Percentiles rank a stretch among this genome's conserved stretches.
Conservation (phyloP, 768 basidiomycete species). For the Xerocomellus chrysenteron region DNA sequence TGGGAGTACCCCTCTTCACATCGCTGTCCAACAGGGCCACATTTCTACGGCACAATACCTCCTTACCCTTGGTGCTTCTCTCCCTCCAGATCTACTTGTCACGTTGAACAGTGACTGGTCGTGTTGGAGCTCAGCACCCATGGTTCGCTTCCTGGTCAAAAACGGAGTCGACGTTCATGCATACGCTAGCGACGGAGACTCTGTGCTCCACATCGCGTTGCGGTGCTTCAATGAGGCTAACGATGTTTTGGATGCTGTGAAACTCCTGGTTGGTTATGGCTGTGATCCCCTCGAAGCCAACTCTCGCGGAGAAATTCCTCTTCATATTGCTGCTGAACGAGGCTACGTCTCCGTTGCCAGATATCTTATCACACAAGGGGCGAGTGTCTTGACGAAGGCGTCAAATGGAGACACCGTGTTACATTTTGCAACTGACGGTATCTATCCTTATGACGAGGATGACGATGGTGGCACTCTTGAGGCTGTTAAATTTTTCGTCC, state of each 20-base stretch:
- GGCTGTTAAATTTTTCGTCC: background rate
- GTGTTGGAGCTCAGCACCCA: background rate
- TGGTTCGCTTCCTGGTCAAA: background rate
- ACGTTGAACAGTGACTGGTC: too few species aligned
- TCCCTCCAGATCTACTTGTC: too few species aligned
- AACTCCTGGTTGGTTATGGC: background rate
- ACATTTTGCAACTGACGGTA: background rate
- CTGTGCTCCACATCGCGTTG: background rate
- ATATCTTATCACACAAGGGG: background rate
- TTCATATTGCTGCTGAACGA: background rate
- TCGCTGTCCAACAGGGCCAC: background rate
- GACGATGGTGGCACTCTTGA: background rate
- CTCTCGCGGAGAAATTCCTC: background rate
- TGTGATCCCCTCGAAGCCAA: conserved; percentile 1
- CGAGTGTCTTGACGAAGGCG: background rate
- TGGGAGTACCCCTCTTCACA: background rate
- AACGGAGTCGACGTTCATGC: background rate
- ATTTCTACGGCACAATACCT: background rate
- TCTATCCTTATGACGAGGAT: background rate
- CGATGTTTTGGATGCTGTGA: background rate
- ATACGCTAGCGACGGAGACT: background rate
- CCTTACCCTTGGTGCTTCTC: background rate
- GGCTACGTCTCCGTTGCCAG: background rate
- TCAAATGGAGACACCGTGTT: background rate
- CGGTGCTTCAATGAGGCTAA: background rate